Evolutionary conservation across 192 early-diverging fungal genomes (phyloP), one percentile per base, ranked within the genome.

Genomic region (Umbelopsis ramanniana): DNA sequence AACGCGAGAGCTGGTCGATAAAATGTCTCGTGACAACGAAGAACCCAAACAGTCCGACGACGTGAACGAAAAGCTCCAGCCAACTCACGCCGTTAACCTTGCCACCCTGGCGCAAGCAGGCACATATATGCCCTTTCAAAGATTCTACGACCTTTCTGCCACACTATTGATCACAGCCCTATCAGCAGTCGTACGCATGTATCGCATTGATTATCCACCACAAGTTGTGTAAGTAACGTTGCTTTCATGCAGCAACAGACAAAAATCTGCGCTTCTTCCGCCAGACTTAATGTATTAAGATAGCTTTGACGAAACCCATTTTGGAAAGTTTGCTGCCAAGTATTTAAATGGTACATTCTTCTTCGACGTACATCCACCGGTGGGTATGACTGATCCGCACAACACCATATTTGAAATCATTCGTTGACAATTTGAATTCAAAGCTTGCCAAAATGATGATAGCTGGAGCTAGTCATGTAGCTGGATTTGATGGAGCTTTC

Each of bases 361-460:
- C 80, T 96, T 98, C 80, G 97, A 98, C 77, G 95, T 98, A 0
- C 97, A 98, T 75, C 97, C 97, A 40, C 96, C 96, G 17, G 57
- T 63, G 19, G 11, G 57, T 63, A 26, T 24, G 1, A 15, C 48
- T 15, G 48, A 1, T 17, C 6, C 7, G 6, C 5, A 17, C 5
- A 3, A 50, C 15, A 15, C 2, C 17, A 15, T 19, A 21, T n/a
- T 6, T 4, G 15, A 21, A 50, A 21, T n/a, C 48, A 50, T 6
- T 35, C 12, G 33, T 26, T 63, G 29, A 63, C 33, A 63, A 4
- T 37, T 37, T 12, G 2, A 0, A 37, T 17, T 6, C 2, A 12
- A 24, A 63, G 57, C 86, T 98, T 33, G 97, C 95, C 53, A 97
- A 97, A 74, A 82, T 98, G 83, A 73, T 98, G 79, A 87, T 98